Evolutionary conservation across 192 early-diverging fungal genomes (phyloP), one percentile per base, ranked within the genome.

Genomic region (Backusella sp.): DNA sequence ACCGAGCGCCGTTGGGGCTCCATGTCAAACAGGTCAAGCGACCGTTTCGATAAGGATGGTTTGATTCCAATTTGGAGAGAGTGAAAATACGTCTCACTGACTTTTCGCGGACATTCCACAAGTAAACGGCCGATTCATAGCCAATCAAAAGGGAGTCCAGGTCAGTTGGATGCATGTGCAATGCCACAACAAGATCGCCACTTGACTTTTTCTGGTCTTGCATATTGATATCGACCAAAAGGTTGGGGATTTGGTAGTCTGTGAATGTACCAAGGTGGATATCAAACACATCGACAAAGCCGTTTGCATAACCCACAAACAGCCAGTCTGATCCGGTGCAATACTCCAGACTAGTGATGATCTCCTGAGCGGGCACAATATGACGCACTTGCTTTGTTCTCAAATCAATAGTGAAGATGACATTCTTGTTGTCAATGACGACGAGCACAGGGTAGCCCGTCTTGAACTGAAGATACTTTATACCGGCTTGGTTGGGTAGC

Each of bases 391-490:
- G 67, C 30, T 73, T 68, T 49, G 80, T 84, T 35, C 86, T 83
- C 12, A 91, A 78, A 56, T 91, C 86, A 77, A 88, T 87, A 1
- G 86, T 81, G 4, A 73, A 77, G 30, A 91, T 82, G 5, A 73
- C 79, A 36, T 85, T 90, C 30, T 77, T 74, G 37, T 72, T 77
- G 42, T 85, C 81, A 37, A 89, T 76, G 7, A 82, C 86, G 17
- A 90, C 72, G 4, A 91, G 74, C 14, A 80, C 73, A n/a, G 86
- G 84, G 1, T 68, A 69, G 1, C 90, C 90, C 17, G 77, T 82
- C 49, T 88, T 87, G 70, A 91, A 91, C 26, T 73, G 73, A 46
- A 88, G 65, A 73, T 83, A 80, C 68, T 88, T 88, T 32, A 88
- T 71, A 5, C 82, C 76, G 1, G 76, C 80, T 34, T 73, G 71